Evolutionary conservation across 2,329 filamentous ascomycete species (phyloP).

Genomic region (Orbilia javanica): DNA sequence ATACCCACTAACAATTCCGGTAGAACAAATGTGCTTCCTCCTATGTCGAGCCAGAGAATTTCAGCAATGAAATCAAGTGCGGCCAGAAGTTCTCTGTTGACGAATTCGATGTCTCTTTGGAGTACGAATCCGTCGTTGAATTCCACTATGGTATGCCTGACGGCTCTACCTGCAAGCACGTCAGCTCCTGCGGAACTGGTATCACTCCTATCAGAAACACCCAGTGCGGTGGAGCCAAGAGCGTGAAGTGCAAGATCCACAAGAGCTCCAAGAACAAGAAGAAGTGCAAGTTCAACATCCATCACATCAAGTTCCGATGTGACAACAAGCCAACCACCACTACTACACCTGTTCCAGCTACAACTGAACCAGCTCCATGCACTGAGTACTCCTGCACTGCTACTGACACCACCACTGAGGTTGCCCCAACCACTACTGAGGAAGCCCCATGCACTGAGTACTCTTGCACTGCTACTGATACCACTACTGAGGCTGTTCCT

Average conservation of each 20-base stretch:
- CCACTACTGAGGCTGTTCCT: conserved; percentile 5
- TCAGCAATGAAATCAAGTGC: conserved; percentile 67
- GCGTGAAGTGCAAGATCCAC: conserved; percentile 74
- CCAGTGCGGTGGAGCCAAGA: conserved; percentile 91
- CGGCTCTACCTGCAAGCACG: conserved; percentile 84
- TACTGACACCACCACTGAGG: conserved; percentile 33
- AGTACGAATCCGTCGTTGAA: conserved; percentile 81
- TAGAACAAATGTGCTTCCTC: conserved; percentile 65
- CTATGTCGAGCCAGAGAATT: conserved; percentile 65
- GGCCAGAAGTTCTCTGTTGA: conserved; percentile 72
- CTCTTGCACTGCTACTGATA: conserved; percentile 32
- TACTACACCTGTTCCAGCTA: conserved; percentile 18
- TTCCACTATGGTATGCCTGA: conserved; percentile 90
- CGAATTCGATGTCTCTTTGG: conserved; percentile 66
- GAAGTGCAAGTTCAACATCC: conserved; percentile 61
- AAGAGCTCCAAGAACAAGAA: conserved; percentile 56
- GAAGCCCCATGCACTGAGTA: conserved; percentile 22
- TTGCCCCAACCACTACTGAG: conserved; percentile 20
- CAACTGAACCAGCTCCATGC: conserved; percentile 24
- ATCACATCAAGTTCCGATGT: conserved; percentile 61
- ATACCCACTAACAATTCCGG: background rate
- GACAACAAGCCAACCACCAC: conserved; percentile 19
- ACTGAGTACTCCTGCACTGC: conserved; percentile 25
- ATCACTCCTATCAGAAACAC: conserved; percentile 82
- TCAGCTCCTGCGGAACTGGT: conserved; percentile 74